These are phyloP conservation scores for Spathaspora gorwiae DNA, from an alignment of 805 yeast genomes.

Conservation along the genomic window DNA sequence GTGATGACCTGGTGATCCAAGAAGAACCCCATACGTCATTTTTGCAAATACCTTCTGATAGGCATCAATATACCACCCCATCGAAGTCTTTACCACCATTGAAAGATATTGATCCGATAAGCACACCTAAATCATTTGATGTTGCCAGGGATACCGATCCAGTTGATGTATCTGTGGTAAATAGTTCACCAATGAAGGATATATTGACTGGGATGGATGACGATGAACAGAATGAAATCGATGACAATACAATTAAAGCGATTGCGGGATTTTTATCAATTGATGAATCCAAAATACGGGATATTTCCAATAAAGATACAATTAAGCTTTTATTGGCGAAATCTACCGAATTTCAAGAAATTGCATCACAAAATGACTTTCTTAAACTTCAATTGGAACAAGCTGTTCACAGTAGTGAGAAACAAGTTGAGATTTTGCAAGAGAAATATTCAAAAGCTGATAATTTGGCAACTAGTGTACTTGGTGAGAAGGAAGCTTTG, in stretches of 20 bases:
- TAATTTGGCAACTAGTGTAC: slow-evolving; percentile 18
- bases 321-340: slow-evolving; percentile 19
- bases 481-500: slow-evolving; percentile 13
- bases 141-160: slow-evolving; percentile 33
- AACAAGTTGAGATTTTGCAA: slow-evolving; percentile 17
- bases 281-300: slow-evolving; percentile 12
- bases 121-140: slow-evolving; percentile 36
- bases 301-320: slow-evolving; percentile 8
- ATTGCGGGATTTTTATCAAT: slow-evolving; percentile 25
- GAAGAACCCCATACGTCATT: slow-evolving; percentile 10
- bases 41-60: slow-evolving; percentile 4
- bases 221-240: slow-evolving; percentile 7
- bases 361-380: slow-evolving; percentile 27
- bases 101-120: slow-evolving; percentile 38
- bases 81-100: slow-evolving; percentile 38
- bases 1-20: slow-evolving; percentile 3
- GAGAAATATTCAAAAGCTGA: slow-evolving; percentile 15
- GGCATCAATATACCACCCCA: slow-evolving; percentile 31
- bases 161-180: slow-evolving; percentile 1
- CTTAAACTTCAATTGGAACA: slow-evolving; percentile 34
- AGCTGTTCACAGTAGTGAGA: slow-evolving; percentile 1
- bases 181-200: slow-evolving; percentile 13
- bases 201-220: slow-evolving; percentile 2
- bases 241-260: slow-evolving; percentile 13
- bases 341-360: slow-evolving; percentile 24